phyloP scores from a whole-genome alignment of 208 protist genomes.

The Porcisia deanei region DNA sequence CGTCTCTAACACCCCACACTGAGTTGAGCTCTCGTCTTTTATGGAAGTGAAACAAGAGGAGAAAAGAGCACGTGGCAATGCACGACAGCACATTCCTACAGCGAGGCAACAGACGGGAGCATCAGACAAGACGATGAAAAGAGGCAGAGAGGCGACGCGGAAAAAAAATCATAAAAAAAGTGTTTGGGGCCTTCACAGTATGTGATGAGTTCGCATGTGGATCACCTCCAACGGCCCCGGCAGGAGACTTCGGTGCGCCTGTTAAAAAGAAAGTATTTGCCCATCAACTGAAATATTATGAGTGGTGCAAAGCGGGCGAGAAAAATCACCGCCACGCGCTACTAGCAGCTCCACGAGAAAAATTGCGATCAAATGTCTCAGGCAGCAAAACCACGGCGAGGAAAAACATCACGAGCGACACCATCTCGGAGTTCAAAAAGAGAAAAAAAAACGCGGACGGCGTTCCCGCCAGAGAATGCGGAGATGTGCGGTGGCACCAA shows the following conservation, averaged over 20 bases:
- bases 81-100: too few relatives aligned
- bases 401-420: slow-evolving; percentile 92
- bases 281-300: slow-evolving; percentile 43
- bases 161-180: background rate
- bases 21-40: too few relatives aligned
- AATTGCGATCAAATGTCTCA: slow-evolving; percentile 94
- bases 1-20: too few relatives aligned
- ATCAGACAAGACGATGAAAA: background rate
- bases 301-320: slow-evolving; percentile 72
- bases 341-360: slow-evolving; percentile 90
- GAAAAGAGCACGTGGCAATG: background rate
- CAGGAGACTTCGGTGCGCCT: slow-evolving; percentile 32
- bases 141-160: too few relatives aligned
- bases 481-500: slow-evolving; percentile 93
- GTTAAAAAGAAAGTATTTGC: slow-evolving; percentile 59
- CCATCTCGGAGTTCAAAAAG: slow-evolving; percentile 88
- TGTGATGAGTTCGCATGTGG: background rate
- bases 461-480: slow-evolving; percentile 81
- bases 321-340: slow-evolving; percentile 83
- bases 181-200: background rate
- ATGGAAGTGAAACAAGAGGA: background rate
- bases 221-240: slow-evolving; percentile 5
- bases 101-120: too few relatives aligned
- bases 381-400: slow-evolving; percentile 90
- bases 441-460: slow-evolving; percentile 62